phyloP scores from a whole-genome alignment of 2,329 filamentous ascomycete species.

The Nannizziopsis arthrosporioides region DNA sequence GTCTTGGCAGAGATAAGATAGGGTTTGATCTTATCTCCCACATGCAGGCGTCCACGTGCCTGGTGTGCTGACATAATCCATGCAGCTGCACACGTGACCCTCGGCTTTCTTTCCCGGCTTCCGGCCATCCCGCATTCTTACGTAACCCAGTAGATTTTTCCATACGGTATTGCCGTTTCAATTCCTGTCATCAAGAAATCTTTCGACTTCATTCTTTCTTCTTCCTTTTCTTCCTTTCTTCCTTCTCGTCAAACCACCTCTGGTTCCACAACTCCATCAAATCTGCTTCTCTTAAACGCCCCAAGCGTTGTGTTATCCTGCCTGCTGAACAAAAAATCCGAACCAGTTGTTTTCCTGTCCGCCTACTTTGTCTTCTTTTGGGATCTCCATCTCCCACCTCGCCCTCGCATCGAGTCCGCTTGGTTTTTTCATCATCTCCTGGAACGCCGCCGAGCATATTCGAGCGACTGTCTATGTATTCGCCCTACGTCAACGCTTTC shows the following conservation, averaged over 20 bases:
- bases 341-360: background rate
- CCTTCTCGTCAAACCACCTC: slow-evolving; percentile 13
- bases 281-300: background rate
- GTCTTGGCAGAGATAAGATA: too few species aligned
- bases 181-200: too few species aligned
- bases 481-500: slow-evolving; percentile 89
- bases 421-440: slow-evolving; percentile 23
- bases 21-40: too few species aligned
- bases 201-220: background rate
- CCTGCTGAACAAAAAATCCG: background rate
- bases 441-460: slow-evolving; percentile 26
- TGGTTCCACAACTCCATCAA: background rate
- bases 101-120: too few species aligned
- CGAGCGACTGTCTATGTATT: slow-evolving; percentile 83
- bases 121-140: background rate
- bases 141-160: background rate
- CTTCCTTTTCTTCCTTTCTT: slow-evolving; percentile 14
- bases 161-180: background rate
- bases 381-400: background rate
- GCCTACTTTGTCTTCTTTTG: background rate
- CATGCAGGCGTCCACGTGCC: too few species aligned
- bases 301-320: background rate
- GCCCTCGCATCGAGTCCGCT: slow-evolving; percentile 3
- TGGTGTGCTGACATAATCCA: too few species aligned
- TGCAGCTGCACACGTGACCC: too few species aligned